Base-by-base conservation (phyloP, 345 rosid genomes). In the Eucalyptus microcorys region DNA sequence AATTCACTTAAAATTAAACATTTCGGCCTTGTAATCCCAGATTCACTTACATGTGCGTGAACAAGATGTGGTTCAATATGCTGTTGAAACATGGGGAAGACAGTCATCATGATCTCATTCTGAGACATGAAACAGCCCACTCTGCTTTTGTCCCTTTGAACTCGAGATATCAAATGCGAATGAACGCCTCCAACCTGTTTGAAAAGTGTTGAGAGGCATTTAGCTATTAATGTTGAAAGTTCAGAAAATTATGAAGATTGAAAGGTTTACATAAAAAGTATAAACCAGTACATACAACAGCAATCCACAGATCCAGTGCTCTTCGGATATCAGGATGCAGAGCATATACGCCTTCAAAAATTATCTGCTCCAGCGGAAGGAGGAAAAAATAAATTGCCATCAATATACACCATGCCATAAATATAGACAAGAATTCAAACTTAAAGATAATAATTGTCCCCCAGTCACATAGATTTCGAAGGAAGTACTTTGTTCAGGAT, bases 31-130 rank as follows among this genome's bases (percentile, higher is more conserved):
- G 27, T 52, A 50, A 76, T 81, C 84, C 49, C 59, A 87, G 88
- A 91, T 88, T 52, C 68, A 95, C 99, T 96, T 85, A 98, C 99
- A 92, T 98, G 99, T 87, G 99, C 99, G 90, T 97, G 98, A 92
- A 98, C 99, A 92, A 98, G 99, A 92, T 98, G 99, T 19, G 99
- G 99, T 91, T 98, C 99, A 86, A 97, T 97, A 89, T 96, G 94
- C 93, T 96, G 99, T 94, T 98, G 99, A 93, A 98, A 98, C 97
- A 98, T 96, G 81, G 99, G 99, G 91, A 98, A 98, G 49, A 98
- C 99, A 49, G 95, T 95, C 96, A 95, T 98, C 99, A 98, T 96
- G 92, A 98, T 97, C 93, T 97, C 99, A 89, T 97, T 96, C 92
- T 98, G 99, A 92, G 99, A 94, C 95, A 98, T 92, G 91, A 95